A percentile compares a stretch with the other conserved stretches of the same genome.
phyloP scores from a whole-genome alignment of 2,329 filamentous ascomycete species.

The Neophaeococcomyces aloes region DNA sequence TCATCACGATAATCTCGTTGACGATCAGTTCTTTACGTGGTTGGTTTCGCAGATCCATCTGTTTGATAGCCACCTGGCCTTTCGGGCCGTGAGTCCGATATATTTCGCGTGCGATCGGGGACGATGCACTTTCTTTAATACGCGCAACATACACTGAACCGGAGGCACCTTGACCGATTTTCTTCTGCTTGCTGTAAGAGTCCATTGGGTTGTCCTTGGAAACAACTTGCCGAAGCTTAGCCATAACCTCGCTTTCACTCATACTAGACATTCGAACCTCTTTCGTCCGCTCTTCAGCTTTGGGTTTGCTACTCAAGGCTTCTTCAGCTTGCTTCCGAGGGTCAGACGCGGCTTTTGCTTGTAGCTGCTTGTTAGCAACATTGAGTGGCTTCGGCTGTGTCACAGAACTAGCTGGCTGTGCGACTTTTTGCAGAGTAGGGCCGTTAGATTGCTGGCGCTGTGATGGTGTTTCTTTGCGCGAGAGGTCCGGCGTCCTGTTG shows the following conservation, averaged over 20 bases:
- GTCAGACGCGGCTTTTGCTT: conserved; percentile 45
- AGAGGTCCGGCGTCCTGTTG: conserved; percentile 27
- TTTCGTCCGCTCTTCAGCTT: conserved; percentile 63
- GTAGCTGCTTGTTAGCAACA: conserved; percentile 55
- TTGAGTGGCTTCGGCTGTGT: conserved; percentile 65
- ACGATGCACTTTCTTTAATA: conserved; percentile 78
- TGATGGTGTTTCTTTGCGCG: conserved; percentile 27
- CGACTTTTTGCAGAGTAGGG: conserved; percentile 44
- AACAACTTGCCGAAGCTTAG: conserved; percentile 83
- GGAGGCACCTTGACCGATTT: conserved; percentile 96
- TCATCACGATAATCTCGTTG: conserved; percentile 99
- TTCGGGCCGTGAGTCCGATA: conserved; percentile 68
- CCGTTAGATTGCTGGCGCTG: conserved; percentile 35
- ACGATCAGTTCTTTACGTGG: conserved; percentile 97
- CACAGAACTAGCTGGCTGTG: conserved; percentile 38
- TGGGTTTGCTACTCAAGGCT: conserved; percentile 73
- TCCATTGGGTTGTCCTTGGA: conserved; percentile 90
- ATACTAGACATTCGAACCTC: conserved; percentile 98
- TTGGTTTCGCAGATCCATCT: conserved; percentile 97
- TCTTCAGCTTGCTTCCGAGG: conserved; percentile 81
- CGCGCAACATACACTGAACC: conserved; percentile 97
- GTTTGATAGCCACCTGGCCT: conserved; percentile 94
- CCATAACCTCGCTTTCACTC: conserved; percentile 96
- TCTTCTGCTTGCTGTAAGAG: conserved; percentile 98
- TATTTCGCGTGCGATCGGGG: conserved; percentile 65